These are phyloP conservation scores for Raphidocelis subcapitata DNA, from an alignment of 139 green algal species.

Conservation along the genomic window DNA sequence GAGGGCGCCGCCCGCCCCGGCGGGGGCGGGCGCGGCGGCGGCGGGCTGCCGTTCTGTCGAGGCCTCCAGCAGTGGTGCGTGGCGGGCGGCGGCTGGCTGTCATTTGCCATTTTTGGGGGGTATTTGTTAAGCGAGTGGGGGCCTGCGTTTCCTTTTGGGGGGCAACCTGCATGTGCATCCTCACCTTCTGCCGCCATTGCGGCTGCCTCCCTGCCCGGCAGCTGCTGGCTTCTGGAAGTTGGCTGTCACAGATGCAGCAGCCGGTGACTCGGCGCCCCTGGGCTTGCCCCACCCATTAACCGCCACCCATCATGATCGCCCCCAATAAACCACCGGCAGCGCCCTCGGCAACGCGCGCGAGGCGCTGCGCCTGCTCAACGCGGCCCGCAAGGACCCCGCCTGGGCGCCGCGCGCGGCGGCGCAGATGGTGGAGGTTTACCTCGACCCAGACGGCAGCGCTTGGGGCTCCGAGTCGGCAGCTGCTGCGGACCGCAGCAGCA, in stretches of 20 bases:
- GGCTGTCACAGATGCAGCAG: no score
- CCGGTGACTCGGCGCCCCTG: not conserved
- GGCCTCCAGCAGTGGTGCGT: slow-evolving; percentile 40
- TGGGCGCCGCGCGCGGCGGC: slow-evolving; percentile 63
- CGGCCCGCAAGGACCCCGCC: slow-evolving; percentile 55
- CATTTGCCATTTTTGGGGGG: not conserved
- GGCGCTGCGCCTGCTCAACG: slow-evolving; percentile 65
- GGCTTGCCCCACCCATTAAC: not conserved
- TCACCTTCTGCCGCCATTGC: no score
- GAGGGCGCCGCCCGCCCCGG: not conserved
- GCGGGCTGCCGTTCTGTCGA: slow-evolving; percentile 70
- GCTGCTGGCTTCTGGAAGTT: no score
- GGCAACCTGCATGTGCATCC: no score
- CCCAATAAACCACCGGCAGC: no score
- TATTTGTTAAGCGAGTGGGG: no score
- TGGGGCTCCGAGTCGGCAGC: no score
- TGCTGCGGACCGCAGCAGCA: not conserved
- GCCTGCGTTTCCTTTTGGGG: no score
- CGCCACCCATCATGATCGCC: no score
- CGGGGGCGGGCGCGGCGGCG: slow-evolving; percentile 30
- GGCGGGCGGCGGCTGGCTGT: not conserved
- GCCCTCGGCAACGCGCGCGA: slow-evolving; percentile 59
- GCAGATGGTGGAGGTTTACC: slow-evolving; percentile 82
- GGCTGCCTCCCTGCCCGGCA: no score
- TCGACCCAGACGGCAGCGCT: slow-evolving; percentile 78